Evolutionary conservation across 257 asterid species (phyloP), one percentile per base, ranked within the genome.

Genomic region (Nicotiana tomentosiformis): DNA sequence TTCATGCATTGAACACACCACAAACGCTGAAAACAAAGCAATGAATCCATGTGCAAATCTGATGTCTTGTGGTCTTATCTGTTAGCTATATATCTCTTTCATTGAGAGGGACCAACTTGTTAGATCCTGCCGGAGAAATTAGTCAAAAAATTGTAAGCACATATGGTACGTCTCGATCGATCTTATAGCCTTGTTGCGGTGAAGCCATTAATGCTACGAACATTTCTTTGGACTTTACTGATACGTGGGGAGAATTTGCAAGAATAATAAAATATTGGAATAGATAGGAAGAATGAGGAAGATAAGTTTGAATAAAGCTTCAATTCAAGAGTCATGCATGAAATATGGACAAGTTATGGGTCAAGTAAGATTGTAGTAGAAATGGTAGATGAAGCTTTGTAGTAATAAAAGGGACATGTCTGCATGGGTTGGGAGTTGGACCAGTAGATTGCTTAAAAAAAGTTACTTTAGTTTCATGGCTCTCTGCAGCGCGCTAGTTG

Each of bases 401-500:
- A 46, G 62, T 74, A 74, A 49, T 74, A 86, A 26, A 55, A 82
- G 83, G 82, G 85, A 85, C 94, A 88, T 79, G 66, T 55, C n/a
- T 51, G 89, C 82, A 88, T 90, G 92, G 92, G 90, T 37, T 35
- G 49, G 81, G 83, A 72, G 39, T 46, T 76, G 80, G 64, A 51
- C 62, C 80, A 76, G 80, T 76, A 76, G 29, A 60, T 82, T 39
- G 9, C 53, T 43, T 78, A 17, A 18, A 69, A 49, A 49, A 20
- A 55, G 49, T 20, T 20, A 51, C 80, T 76, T 74, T 74, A 26
- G 32, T 69, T 39, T 43, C 58, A 72, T 72, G 66, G 64, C 55
- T 80, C 49, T 58, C 51, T 43, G 12, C 51, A 43, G 66, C 26
- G 26, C 26, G 26, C 49, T 43, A 29, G 30, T 1, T 29, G 55